Evolutionary conservation across 2,329 filamentous ascomycete genomes (phyloP), one percentile per base, ranked within the genome.

Genomic region (Cercospora citrullina): DNA sequence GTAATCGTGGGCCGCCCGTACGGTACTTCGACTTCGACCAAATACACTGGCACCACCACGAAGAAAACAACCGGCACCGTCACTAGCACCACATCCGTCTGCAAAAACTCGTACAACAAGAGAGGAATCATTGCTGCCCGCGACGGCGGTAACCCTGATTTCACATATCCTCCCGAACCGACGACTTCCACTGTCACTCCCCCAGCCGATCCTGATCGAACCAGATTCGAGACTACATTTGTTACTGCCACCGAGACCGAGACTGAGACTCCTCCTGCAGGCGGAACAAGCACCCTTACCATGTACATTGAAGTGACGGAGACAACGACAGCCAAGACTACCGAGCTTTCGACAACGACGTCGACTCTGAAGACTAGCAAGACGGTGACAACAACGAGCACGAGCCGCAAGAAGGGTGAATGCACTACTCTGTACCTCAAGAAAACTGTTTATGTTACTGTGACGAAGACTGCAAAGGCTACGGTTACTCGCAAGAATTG

Each of bases 111-210:
- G 28, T 39, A 62, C 26, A 48, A 48, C 60, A 62, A 62, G 26
- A 45, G 39, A 31, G 33, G 60, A 26, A 4, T 9, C 9, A 14
- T 51, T 18, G 5, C 16, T n/a, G 39, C 39, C 5, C 31, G 60
- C 3, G 39, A 21, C 8, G 60, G 60, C 36, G 60, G 60, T 21
- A 16, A 62, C 18, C 60, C 60, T 2, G 60, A 62, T 48, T 62
- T 28, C 39, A 62, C 60, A 12, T 62, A 62, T 21, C 60, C 60
- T 14, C 60, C 60, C 10, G 36, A 28, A 10, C 33, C 39, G 5
- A 48, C 36, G 18, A 48, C 33, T 30, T 21, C 28, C 36, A 62
- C 60, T 31, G 60, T 62, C 39, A 62, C 60, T 10, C 39, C 59
- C 16, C 21, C 59, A 39, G 9, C 60, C 8, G n/a, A 33, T 21